Percentiles rank a stretch among this genome's conserved stretches.
These are phyloP conservation scores for Cicer chorassanicum DNA, from an alignment of 306 rosid species.

Conservation along the genomic window DNA sequence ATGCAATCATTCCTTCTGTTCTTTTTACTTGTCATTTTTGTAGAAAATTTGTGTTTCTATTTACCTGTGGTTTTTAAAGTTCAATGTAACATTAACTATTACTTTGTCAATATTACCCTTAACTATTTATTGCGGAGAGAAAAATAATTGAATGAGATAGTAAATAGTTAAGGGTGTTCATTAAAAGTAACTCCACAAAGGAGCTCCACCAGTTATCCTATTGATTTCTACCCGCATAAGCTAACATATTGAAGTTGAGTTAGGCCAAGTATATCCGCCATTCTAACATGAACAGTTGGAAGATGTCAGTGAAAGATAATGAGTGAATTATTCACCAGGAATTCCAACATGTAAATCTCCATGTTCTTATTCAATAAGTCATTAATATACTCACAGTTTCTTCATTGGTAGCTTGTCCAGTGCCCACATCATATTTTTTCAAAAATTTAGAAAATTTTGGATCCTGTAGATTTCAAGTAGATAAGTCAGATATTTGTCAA, in stretches of 20 bases:
- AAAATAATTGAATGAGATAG: too few relatives aligned
- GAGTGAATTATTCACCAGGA: conserved; percentile 27
- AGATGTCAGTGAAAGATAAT: conserved; percentile 20
- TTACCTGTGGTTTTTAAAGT: too few relatives aligned
- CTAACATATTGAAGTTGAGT: conserved; percentile 7
- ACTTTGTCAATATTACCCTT: too few relatives aligned
- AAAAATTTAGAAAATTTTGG: conserved; percentile 66
- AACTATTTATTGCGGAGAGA: too few relatives aligned
- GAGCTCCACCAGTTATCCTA: too few relatives aligned
- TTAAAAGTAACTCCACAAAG: too few relatives aligned
- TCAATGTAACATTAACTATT: too few relatives aligned
- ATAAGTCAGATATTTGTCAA: conserved; percentile 34
- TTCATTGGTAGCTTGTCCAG: conserved; percentile 48
- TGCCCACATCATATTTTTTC: conserved; percentile 51
- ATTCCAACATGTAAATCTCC: conserved; percentile 11
- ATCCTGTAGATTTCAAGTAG: conserved; percentile 64
- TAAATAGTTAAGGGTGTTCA: too few relatives aligned
- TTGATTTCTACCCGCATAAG: neutral
- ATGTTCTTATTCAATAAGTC: conserved; percentile 18
- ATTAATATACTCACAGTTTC: conserved; percentile 62
- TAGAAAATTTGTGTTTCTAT: too few relatives aligned
- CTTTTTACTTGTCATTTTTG: too few relatives aligned
- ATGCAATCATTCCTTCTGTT: neutral
- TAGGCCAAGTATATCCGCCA: neutral
- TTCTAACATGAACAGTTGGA: neutral